Evolutionary conservation across 768 basidiomycete genomes (phyloP), one percentile per base, ranked within the genome.

Genomic region (Pholiota microspora): DNA sequence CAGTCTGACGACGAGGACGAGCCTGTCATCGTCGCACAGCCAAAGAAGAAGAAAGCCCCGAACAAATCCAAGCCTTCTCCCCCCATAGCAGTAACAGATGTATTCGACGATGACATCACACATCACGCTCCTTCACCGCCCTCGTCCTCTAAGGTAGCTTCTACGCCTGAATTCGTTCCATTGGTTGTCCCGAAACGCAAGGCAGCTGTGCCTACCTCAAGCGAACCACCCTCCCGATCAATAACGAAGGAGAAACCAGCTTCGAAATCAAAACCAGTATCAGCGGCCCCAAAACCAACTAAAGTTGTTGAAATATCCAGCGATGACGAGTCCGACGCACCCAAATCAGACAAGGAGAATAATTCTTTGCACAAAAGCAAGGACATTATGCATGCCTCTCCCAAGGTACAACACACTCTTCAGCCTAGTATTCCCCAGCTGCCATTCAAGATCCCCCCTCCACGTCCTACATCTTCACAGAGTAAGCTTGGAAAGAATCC

Each of bases 221-320:
- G 49, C 27, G 51, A 55, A 34, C n/a, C 44, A 13, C 18, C 48
- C 21, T 13, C 58, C 18, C 23, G 34, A 23, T n/a, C 49, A 32
- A 45, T 12, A 15, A 16, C 9, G n/a, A 15, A 4, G 18, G 21
- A 42, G 18, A 54, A 36, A 5, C 44, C 35, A 15, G 35, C 27
- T 31, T 12, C 35, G 9, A 25, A 54, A 38, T 23, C n/a, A 42
- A 46, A 50, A 16, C 28, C 40, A 18, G 31, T 12, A 34, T 10
- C 50, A 24, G 10, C 42, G 5, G 36, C 48, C 38, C 67, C 61
- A 56, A 61, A 60, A 28, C 35, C 55, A 4, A 59, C 68, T 57
- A 70, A 70, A 57, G 72, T 77, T 13, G 72, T 77, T 23, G 74
- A 77, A 47, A 70, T 78, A 13, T 74, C 73, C 6, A 72, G 73